Evolutionary conservation across 495 filamentous ascomycete species (phyloP), one percentile per base, ranked within the genome.

Genomic region (Penicillium soppii): DNA sequence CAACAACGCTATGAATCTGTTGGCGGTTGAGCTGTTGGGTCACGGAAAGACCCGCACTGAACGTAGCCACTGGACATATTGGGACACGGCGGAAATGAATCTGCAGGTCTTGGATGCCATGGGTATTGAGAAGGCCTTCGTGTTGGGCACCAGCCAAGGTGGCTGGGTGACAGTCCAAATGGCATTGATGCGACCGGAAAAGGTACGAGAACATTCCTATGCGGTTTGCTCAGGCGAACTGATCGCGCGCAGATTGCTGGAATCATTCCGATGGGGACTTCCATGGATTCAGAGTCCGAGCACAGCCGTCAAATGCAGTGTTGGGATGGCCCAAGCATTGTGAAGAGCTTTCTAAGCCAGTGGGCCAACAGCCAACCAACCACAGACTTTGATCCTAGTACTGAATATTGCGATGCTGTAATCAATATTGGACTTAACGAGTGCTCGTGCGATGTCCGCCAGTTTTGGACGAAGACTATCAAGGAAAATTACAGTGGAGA

Each of bases 71-170:
- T 81, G 63, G 47, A 81, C 74, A 0, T 81, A 81, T 48, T 81
- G 77, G 77, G 77, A 80, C 52, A 72, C 76, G 0, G 76, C 75
- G 1, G 52, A 68, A 16, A 77, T 80, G 74, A 75, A 74, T 35
- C 29, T 80, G 16, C 73, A 79, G 50, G 72, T 79, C 7, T 50
- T 81, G 68, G 73, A 82, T 15, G 68, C 65, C 5, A 57, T 88
- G n/a, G 67, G 73, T 1, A 71, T 87, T 42, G 53, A 75, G 17
- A 77, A 79, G 58, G 79, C 77, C 7, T 85, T 82, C 50, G 73
- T 73, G 0, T 57, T 86, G 7, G 83, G 84, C 4, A 84, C 81
- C 0, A 82, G 78, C 52, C 83, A 87, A 57, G 84, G 84, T 1
- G 82, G 81, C 0, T 87, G 79, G 80, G 76, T 87, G 9, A 76